Evolutionary conservation across 2,329 filamentous ascomycete genomes (phyloP).

Genomic region (Cytospora piceicola): DNA sequence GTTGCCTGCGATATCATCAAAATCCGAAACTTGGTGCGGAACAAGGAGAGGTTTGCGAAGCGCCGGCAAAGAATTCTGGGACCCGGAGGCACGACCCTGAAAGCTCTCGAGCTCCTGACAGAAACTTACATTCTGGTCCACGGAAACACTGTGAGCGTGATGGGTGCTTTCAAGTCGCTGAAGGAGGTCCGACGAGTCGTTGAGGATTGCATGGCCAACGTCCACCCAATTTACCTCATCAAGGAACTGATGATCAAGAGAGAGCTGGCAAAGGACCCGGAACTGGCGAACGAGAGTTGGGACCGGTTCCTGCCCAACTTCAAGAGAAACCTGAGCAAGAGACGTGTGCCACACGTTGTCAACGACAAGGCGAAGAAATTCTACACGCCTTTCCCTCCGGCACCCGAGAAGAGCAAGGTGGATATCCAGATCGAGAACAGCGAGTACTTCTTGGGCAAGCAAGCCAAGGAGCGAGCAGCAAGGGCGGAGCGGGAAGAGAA

Average conservation of each 20-base stretch:
- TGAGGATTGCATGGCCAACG: slow-evolving; percentile 95
- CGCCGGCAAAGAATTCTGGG: slow-evolving; percentile 90
- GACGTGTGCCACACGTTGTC: slow-evolving; percentile 80
- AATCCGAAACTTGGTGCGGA: slow-evolving; percentile 85
- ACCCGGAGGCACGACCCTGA: slow-evolving; percentile 87
- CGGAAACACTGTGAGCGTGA: slow-evolving; percentile 89
- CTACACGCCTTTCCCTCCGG: slow-evolving; percentile 96
- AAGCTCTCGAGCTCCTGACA: slow-evolving; percentile 90
- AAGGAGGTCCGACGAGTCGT: slow-evolving; percentile 90
- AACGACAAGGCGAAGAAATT: slow-evolving; percentile 91
- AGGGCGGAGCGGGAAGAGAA: slow-evolving; percentile 81
- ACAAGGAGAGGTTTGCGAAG: slow-evolving; percentile 96
- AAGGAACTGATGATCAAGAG: slow-evolving; percentile 82
- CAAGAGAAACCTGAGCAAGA: slow-evolving; percentile 86
- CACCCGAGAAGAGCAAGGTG: slow-evolving; percentile 98
- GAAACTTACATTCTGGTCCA: slow-evolving; percentile 93
- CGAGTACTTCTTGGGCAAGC: slow-evolving; percentile 94
- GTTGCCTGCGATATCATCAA: slow-evolving; percentile 95
- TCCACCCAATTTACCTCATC: slow-evolving; percentile 88
- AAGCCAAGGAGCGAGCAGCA: slow-evolving; percentile 82
- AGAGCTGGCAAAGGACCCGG: slow-evolving; percentile 78
- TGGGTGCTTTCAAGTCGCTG: slow-evolving; percentile 90
- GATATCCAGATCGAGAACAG: slow-evolving; percentile 97
- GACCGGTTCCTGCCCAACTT: slow-evolving; percentile 96
- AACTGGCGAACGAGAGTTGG: slow-evolving; percentile 87